Evolutionary conservation across 495 filamentous ascomycete genomes (phyloP), one percentile per base, ranked within the genome.

Genomic region (Penicillium salamii): DNA sequence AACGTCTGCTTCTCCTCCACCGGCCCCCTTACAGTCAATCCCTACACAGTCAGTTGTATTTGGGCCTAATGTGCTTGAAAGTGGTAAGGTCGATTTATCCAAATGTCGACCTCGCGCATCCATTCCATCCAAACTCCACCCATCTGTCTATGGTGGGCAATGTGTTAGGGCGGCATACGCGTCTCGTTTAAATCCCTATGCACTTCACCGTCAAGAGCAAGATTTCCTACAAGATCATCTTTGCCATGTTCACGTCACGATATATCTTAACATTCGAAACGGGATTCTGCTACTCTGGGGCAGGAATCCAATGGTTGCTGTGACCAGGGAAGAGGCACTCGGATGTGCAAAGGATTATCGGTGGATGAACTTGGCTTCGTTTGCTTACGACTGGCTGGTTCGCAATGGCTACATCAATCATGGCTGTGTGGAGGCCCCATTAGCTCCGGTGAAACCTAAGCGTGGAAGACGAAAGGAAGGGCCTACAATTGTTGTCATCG

Each of bases 181-280:
- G 17, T 96, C 90, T 39, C 80, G 93, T 41, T 77, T 99, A 3
- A 90, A 92, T 53, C 93, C 95, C 5, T 96, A 91, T 68, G 81
- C 87, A 13, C 71, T 99, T 13, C 91, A 97, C 68, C 76, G 75
- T n/a, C 83, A 86, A 46, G 93, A 99, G 62, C 91, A 96, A 63
- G 65, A 78, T 51, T 79, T 90, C 41, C 70, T 99, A 17, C 80
- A 87, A 48, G 75, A 88, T 31, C 83, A 93, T 65, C 82, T 99
- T 49, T 95, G 85, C 62, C 85, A 89, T 56, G 75, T 85, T 26
- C 92, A 99, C 60, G 90, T 97, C 46, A 95, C 93, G 8, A 86
- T 87, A n/a, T 99, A 97, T 65, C 70, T 99, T 24, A 97, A 96
- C 67, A 96, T 99, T 50, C 79, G 93, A 49, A 99, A 99, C 67